Evolutionary conservation across 306 rosid genomes (phyloP), one percentile per base, ranked within the genome.

Genomic region (Cicer chorassanicum): DNA sequence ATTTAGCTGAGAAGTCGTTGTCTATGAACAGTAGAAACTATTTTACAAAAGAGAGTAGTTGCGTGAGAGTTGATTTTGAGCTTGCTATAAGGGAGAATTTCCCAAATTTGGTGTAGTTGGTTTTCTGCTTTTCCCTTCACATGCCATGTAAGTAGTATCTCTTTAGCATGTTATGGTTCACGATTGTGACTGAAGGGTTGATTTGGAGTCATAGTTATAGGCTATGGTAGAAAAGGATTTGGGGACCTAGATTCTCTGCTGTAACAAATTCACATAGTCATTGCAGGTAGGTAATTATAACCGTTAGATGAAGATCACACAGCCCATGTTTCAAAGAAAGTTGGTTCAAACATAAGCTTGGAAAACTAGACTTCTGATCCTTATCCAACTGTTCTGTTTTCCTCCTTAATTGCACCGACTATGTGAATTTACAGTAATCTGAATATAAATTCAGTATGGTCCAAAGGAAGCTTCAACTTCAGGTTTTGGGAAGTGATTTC

Each of bases 1-100:
- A 86, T 69, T 72, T 60, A 83, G 80, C 54, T 74, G 79, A 70
- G 76, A 67, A 74, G 91, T 88, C 94, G 49, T 81, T 84, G 82
- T 92, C 94, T 66, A 63, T 74, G 40, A 68, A 83, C 82, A 75
- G 82, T 84, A 80, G 76, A 75, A 69, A 51, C 57, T 82, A 57
- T 74, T 85, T 84, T 76, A 72, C 78, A 44, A 54, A 29, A 75
- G 79, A 68, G 63, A 74, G 45, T 62, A 81, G 74, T 80, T 54
- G 78, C 71, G 75, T 70, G 21, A 15, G 77, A 73, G 70, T 76
- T 79, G 77, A 40, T 73, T 73, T 40, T 51, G 34, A 43, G 69
- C 56, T 78, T 70, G 75, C 34, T 72, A 66, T 78, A 53, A 80
- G 73, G 75, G 73, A 16, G 72, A 76, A 18, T 48, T 63, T 75